Evolutionary conservation across 805 yeast genomes (phyloP), one percentile per base, ranked within the genome.

Genomic region (Barnettozyma vustinii): DNA sequence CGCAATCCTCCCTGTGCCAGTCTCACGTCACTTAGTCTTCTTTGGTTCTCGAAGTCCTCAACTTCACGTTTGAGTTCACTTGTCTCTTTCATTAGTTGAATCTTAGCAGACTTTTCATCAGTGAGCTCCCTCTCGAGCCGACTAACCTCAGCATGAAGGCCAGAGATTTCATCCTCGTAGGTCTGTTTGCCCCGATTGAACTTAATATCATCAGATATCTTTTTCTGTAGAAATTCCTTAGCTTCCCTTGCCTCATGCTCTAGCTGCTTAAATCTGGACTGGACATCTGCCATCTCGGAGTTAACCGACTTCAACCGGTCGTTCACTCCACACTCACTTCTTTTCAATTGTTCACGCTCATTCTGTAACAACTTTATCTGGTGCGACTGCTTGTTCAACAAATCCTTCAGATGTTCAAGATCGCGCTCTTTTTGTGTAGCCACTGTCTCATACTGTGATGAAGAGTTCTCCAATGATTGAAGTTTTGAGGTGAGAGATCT

Each of bases 191-290:
- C 82, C 39, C 72, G 66, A 15, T 66, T 71, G 51, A 74, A 73
- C 32, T 66, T 66, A 33, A 70, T 64, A 48, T 72, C 77, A 47
- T 71, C 76, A n/a, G 64, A 60, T 30, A 69, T 68, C 49, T 68
- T 72, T 36, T 67, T 67, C 44, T 74, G 74, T 35, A 75, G 58
- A 9, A 76, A 54, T 5, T 66, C 65, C 40, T 67, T 69, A 8
- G 76, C 70, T 52, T 73, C 73, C 40, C 56, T 60, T 7, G 74
- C 72, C 42, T 76, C 79, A 37, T 71, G 73, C 52, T 78, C 76
- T 21, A 80, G 60, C 43, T 68, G 69, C 51, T 66, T 63, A 50
- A 61, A 57, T 41, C 65, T 65, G 7, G 51, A 6, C 18, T 58
- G 60, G 44, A 59, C 50, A 15, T 50, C 52, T 1, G 48, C 46